These are phyloP conservation scores for Sphaerulina musiva DNA, from an alignment of 2,329 filamentous ascomycete species.

Conservation along the genomic window DNA sequence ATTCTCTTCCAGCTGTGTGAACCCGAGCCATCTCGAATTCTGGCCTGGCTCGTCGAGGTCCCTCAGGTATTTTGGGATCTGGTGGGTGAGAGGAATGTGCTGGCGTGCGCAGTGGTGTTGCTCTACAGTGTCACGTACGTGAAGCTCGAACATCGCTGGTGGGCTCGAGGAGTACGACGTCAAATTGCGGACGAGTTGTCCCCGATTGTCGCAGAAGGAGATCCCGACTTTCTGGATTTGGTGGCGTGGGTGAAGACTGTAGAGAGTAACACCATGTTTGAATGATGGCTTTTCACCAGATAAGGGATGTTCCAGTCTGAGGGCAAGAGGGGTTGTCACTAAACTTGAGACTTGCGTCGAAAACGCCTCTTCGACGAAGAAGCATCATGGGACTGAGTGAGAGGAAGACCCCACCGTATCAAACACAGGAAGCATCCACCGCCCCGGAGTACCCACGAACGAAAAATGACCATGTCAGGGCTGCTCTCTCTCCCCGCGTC, in stretches of 20 bases:
- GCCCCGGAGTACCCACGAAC: too few relatives aligned
- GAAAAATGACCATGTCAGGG: too few relatives aligned
- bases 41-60: conserved; percentile 15
- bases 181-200: conserved; percentile 17
- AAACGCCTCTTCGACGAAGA: too few relatives aligned
- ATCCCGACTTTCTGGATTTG: conserved; percentile 17
- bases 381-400: too few relatives aligned
- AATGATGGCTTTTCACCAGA: background rate
- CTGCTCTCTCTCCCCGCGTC: too few relatives aligned
- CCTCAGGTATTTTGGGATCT: conserved; percentile 16
- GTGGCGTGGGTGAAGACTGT: conserved; percentile 14
- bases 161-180: conserved; percentile 12
- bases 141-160: conserved; percentile 17
- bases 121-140: conserved; percentile 14
- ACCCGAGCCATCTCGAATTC: conserved; percentile 13
- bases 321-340: too few relatives aligned
- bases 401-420: too few relatives aligned
- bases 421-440: too few relatives aligned
- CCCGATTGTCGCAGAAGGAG: conserved; percentile 10
- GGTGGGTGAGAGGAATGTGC: conserved; percentile 5
- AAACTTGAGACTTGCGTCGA: too few relatives aligned
- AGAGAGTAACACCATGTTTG: background rate
- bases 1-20: conserved; percentile 7
- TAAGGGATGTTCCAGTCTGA: too few relatives aligned
- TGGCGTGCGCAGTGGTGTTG: conserved; percentile 16